A percentile compares a stretch with the other conserved stretches of the same genome.
Evolutionary conservation across 257 asterid genomes (phyloP).

Genomic region (Striga asiatica): DNA sequence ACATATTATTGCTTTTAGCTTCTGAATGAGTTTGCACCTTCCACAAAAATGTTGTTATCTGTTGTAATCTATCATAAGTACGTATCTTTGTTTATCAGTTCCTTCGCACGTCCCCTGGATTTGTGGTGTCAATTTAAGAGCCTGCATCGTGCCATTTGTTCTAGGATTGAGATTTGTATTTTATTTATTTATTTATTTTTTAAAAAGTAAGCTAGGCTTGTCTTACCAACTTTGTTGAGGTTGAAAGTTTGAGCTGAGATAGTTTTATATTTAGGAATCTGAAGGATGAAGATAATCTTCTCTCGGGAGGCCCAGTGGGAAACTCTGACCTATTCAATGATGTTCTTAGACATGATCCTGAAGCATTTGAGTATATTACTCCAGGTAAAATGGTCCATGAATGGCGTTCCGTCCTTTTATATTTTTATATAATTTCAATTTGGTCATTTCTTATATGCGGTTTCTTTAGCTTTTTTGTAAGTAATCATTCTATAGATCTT

Average conservation of each 20-base stretch:
- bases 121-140: background rate
- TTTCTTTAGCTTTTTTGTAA: background rate
- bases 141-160: background rate
- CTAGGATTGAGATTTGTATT: background rate
- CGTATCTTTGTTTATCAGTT: background rate
- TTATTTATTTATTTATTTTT: no score
- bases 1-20: background rate
- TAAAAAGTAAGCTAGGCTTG: conserved; percentile 9
- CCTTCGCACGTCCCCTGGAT: no score
- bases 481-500: background rate
- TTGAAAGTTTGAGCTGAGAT: conserved; percentile 14
- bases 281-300: conserved; percentile 47
- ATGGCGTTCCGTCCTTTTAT: conserved; percentile 11
- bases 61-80: background rate
- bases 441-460: background rate
- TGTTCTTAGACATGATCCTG: conserved; percentile 59
- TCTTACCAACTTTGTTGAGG: conserved; percentile 8
- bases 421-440: conserved; percentile 12
- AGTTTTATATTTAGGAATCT: conserved; percentile 53
- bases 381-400: conserved; percentile 61
- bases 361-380: conserved; percentile 40
- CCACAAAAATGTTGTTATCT: background rate
- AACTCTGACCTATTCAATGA: conserved; percentile 47
- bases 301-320: conserved; percentile 33
- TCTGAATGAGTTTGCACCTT: conserved; percentile 1